Evolutionary conservation across 495 filamentous ascomycete species (phyloP), one percentile per base, ranked within the genome.

Genomic region (Aspergillus hancockii): DNA sequence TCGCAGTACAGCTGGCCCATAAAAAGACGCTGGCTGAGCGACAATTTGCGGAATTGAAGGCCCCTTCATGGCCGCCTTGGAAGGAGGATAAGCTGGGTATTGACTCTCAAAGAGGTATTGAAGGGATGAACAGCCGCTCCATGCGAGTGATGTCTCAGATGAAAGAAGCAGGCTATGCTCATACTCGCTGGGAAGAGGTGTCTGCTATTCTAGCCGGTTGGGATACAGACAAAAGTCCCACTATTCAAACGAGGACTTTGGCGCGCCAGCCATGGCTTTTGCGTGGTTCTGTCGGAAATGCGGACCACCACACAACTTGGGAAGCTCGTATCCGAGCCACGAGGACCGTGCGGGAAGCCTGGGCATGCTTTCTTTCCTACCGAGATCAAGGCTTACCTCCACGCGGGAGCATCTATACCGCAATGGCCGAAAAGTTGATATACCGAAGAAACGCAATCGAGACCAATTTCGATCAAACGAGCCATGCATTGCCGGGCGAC

Each of bases 21-120:
- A 78, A 74, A 36, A 90, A 91, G 64, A 88, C 84, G 4, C 4
- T 54, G 0, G 67, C 70, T 1, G 89, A 90, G 67, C 79, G 75
- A 12, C 78, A 83, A 62, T 86, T 78, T 73, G 84, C 83, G 1
- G 67, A 73, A 36, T 64, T 88, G 31, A 88, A 90, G 71, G 76
- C 82, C 6, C 73, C 73, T 0, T 83, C 80, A 13, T 91, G 88
- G 88, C 88, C 88, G 3, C 88, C 88, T 1, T 91, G 85, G 85
- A 89, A 88, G 52, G 79, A 84, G 64, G 82, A 84, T 8, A 82
- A 73, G 45, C 74, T 82, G 13, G 85, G 83, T 3, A 77, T 86
- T 22, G 85, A 89, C 68, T 74, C 76, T 22, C 67, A 77, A 5
- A 82, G 81, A 28, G 82, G 78, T 8, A 72, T 75, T 46, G 83